Conservation (phyloP, 805 yeast genomes). For the Suhomyces kilbournensis region DNA sequence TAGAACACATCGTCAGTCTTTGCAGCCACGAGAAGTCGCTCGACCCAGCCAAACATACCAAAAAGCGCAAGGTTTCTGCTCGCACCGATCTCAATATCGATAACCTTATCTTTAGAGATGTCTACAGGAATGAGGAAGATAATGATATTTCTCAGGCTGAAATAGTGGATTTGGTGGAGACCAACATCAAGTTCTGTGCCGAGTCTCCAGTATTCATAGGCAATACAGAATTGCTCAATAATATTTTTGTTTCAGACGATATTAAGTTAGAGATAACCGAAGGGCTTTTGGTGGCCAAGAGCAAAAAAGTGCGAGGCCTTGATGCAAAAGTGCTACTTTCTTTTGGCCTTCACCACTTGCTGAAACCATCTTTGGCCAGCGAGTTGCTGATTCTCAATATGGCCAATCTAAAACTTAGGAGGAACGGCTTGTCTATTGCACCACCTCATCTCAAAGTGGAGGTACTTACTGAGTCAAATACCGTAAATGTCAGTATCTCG, state of each 20-base stretch:
- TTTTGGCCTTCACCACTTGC: conserved; percentile 8
- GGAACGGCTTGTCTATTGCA: conserved; percentile 7
- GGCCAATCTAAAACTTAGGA: conserved; percentile 8
- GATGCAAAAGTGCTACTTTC: conserved; percentile 12
- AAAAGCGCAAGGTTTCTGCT: conserved; percentile 8
- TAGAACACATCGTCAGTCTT: conserved; percentile 8
- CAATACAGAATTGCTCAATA: not conserved
- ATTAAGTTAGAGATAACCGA: conserved; percentile 11
- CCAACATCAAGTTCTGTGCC: conserved; percentile 6
- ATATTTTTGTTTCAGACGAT: conserved; percentile 12
- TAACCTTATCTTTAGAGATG: conserved; percentile 14
- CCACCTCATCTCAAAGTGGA: conserved; percentile 9
- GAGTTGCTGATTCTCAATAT: conserved; percentile 14
- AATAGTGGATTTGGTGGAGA: conserved; percentile 11
- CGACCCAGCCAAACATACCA: not conserved
- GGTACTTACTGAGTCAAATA: conserved; percentile 10
- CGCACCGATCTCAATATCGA: conserved; percentile 12
- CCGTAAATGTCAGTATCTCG: conserved; percentile 10
- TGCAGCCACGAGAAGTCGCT: conserved; percentile 2
- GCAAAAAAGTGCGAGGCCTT: conserved; percentile 5
- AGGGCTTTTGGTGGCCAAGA: conserved; percentile 9
- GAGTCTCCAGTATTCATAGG: conserved; percentile 11
- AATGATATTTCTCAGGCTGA: not conserved
- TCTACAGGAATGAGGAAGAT: conserved; percentile 6
- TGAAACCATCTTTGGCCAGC: conserved; percentile 4